phyloP scores from a whole-genome alignment of 2,329 filamentous ascomycete genomes.

The Aspergillus proliferans region DNA sequence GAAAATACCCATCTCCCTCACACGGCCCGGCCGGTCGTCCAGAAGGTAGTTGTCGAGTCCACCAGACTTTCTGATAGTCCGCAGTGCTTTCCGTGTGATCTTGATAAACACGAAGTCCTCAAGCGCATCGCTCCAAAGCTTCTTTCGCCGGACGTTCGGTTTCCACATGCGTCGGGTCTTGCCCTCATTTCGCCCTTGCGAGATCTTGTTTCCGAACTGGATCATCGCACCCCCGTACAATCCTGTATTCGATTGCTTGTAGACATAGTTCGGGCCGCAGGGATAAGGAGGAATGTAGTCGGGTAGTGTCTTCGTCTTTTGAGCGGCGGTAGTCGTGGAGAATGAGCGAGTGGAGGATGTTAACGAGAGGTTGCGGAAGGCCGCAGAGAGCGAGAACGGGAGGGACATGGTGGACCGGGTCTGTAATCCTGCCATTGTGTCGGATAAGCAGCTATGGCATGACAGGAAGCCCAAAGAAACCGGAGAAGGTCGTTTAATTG shows the following conservation, averaged over 20 bases:
- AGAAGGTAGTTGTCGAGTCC: constrained; percentile 89
- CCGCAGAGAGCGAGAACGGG: constrained; percentile 30
- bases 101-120: constrained; percentile 39
- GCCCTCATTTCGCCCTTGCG: constrained; percentile 43
- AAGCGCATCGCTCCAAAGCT: constrained; percentile 40
- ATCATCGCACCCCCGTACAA: constrained; percentile 43
- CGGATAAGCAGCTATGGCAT: constrained; percentile 10
- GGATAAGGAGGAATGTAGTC: constrained; percentile 42
- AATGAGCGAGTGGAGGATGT: constrained; percentile 32
- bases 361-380: constrained; percentile 35
- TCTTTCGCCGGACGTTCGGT: constrained; percentile 45
- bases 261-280: constrained; percentile 38
- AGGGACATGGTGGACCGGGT: constrained; percentile 24
- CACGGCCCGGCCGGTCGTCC: constrained; percentile 66
- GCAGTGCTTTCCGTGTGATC: constrained; percentile 40
- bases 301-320: constrained; percentile 28
- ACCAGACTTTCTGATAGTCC: constrained; percentile 71
- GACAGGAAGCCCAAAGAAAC: constrained; percentile 6
- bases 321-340: constrained; percentile 29
- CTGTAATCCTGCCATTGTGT: constrained; percentile 27
- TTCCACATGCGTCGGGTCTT: constrained; percentile 46
- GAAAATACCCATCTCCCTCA: constrained; percentile 80
- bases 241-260: constrained; percentile 43
- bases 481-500: not conserved
- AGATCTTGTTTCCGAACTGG: constrained; percentile 47